phyloP scores from a whole-genome alignment of 192 early-diverging fungal genomes.

The Coemansia sp. region DNA sequence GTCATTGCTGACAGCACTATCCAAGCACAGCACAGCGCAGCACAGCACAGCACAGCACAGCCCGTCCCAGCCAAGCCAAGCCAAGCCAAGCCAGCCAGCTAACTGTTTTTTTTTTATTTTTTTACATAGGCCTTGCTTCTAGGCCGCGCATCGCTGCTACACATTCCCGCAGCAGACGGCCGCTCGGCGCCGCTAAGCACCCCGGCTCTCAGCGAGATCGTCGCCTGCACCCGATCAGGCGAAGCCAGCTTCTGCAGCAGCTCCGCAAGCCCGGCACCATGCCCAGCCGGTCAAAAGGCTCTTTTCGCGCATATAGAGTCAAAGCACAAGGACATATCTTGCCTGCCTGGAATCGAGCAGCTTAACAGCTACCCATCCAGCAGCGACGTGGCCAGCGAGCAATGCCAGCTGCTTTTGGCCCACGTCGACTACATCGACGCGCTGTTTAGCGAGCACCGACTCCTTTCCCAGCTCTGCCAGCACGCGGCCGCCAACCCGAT shows the following conservation, averaged over 20 bases:
- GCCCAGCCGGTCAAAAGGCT: not conserved
- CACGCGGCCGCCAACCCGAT: conserved; percentile 28
- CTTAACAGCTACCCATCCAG: conserved; percentile 5
- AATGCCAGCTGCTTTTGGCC: conserved; percentile 24
- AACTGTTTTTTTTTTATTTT: too few relatives aligned
- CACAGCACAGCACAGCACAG: too few relatives aligned
- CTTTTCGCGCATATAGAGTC: conserved; percentile 17
- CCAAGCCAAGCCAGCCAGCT: too few relatives aligned
- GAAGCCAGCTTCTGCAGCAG: not conserved
- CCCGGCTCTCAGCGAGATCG: not conserved
- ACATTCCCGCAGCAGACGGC: not conserved
- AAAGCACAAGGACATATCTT: conserved; percentile 16
- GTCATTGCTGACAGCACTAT: too few relatives aligned
- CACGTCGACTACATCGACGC: conserved; percentile 32
- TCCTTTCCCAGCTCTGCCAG: conserved; percentile 18
- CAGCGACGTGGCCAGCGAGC: conserved; percentile 11
- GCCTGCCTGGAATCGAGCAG: conserved; percentile 13
- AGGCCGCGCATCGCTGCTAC: conserved; percentile 20
- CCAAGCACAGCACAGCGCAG: too few relatives aligned
- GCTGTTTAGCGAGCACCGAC: conserved; percentile 23
- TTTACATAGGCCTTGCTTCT: conserved; percentile 22
- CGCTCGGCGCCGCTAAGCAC: not conserved
- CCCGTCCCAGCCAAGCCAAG: too few relatives aligned
- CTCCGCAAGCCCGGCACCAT: not conserved
- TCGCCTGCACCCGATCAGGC: too few relatives aligned